Evolutionary conservation across 176 grass and related monocot genomes (phyloP).

Genomic region (Carex cristatella): DNA sequence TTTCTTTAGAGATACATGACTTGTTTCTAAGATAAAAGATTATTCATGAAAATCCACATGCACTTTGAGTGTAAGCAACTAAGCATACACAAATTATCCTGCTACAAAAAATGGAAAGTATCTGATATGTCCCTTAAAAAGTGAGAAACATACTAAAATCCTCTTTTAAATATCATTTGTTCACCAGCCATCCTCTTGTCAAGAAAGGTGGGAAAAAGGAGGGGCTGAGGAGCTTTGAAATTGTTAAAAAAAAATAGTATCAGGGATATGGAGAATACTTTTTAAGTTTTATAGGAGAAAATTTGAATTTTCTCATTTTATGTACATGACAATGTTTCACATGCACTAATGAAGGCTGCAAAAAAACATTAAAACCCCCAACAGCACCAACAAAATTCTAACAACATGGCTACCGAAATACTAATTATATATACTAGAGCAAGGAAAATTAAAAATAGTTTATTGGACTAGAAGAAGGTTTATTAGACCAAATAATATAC

Average conservation of each 20-base stretch:
- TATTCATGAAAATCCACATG: not conserved
- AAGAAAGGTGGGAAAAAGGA: not conserved
- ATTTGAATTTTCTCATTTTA: not conserved
- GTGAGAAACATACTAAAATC: not conserved
- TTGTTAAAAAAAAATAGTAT: not conserved
- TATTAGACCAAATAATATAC: not conserved
- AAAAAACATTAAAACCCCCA: not conserved
- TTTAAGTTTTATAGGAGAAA: not conserved
- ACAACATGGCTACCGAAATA: not conserved
- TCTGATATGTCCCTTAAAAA: not conserved
- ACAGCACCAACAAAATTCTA: constrained; percentile 7
- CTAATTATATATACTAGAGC: not conserved
- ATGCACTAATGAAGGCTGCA: not conserved
- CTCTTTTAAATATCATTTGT: not conserved
- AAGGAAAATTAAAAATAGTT: not conserved
- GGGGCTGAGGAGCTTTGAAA: not conserved
- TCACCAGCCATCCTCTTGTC: not conserved
- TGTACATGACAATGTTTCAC: not conserved
- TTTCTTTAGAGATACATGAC: not conserved
- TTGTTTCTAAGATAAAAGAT: not conserved
- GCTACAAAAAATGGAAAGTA: not conserved
- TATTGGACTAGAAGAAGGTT: not conserved
- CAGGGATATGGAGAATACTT: not conserved
- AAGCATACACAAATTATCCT: not conserved
- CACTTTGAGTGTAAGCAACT: not conserved